A percentile compares a stretch with the other conserved stretches of the same genome.
Conservation (phyloP, 345 rosid genomes). For the Gossypioides kirkii region DNA sequence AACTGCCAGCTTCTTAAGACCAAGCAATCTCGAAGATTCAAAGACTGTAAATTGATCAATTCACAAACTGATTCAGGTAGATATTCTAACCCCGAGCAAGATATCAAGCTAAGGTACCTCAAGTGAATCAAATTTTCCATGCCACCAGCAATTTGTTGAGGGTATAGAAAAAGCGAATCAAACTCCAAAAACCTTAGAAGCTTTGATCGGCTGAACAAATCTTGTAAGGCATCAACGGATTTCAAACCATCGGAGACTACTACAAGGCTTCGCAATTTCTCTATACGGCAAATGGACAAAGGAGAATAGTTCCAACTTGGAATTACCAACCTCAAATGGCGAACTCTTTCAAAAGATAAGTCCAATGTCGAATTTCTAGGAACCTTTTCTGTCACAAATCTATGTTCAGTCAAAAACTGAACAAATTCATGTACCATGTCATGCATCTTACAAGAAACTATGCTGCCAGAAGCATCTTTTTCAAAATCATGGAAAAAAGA, state of each 20-base stretch:
- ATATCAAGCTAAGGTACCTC: background rate
- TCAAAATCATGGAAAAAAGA: constrained; percentile 4
- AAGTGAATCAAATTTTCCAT: background rate
- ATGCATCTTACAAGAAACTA: background rate
- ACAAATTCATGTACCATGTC: background rate
- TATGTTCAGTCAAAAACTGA: background rate
- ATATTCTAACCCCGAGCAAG: background rate
- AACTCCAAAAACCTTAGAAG: background rate
- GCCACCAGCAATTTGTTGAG: background rate
- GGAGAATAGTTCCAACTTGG: background rate
- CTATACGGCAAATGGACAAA: background rate
- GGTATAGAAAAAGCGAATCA: background rate
- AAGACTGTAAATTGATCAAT: background rate
- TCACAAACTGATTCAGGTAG: background rate
- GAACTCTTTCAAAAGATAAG: background rate
- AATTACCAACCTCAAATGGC: background rate
- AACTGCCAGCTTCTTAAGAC: background rate
- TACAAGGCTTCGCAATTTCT: background rate
- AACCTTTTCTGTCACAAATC: no score
- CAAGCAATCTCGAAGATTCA: background rate
- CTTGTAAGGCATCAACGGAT: background rate
- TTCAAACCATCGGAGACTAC: fast-evolving
- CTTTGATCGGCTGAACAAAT: background rate
- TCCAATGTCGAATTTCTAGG: background rate
- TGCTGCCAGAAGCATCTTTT: background rate